Base-by-base conservation (phyloP, 2,329 filamentous ascomycete genomes). In the Myrmaecium sp. region DNA sequence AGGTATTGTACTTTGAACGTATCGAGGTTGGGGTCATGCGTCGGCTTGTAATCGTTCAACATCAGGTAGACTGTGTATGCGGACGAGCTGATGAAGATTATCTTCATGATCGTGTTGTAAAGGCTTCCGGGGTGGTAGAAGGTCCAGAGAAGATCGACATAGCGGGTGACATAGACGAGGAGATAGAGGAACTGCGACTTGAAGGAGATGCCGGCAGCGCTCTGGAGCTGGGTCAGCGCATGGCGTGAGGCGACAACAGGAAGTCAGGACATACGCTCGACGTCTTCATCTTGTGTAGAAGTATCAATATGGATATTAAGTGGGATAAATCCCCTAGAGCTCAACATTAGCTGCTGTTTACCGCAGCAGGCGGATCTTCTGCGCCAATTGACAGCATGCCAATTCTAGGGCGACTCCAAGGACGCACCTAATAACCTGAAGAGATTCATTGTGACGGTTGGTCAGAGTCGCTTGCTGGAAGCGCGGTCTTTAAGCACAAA, bases 1-100 rank as follows among this genome's bases (percentile, higher is more conserved):
- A 98, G 67, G 57, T 95, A 98, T 54, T 93, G 79, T 24, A 95
- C 81, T 41, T 84, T 83, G 66, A 98, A 95, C 4, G 89, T 98
- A 51, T 98, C 89, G 49, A 91, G 71, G 49, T 92, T 93, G 29
- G 86, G 82, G 48, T 98, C 89, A 58, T 93, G 86, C 17, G 89
- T 95, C 14, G 89, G 86, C 57, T 91, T 92, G 69, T 89, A 98
- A 44, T 86, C 80, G 42, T 82, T 91, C 35, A 89, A 77, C 89
- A 98, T 98, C 40, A 95, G 72, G 60, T 94, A 95, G 52, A 98
- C 73, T 44, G 84, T 92, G 64, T 98, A 98, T 36, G 76, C 73
- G 36, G 91, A 84, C 14, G 81, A 76, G 36, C 61, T 65, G 51
- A 98, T 84, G 64, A 95, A 98, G 49, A 94, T 66, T 48, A 95